Conservation (phyloP, 345 rosid genomes). For the Citrus inodora region DNA sequence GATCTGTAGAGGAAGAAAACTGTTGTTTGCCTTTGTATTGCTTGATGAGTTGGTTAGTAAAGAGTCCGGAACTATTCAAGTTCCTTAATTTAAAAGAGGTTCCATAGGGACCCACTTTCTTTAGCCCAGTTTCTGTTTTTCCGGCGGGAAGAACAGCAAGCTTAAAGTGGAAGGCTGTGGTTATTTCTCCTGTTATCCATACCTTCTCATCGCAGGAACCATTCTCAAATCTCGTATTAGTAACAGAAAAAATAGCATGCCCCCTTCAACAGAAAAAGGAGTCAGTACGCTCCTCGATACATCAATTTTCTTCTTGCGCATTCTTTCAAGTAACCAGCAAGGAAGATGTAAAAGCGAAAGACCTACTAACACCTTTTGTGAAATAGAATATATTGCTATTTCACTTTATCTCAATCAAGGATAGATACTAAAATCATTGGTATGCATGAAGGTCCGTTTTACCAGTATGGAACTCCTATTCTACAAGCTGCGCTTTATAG, state of each 20-base stretch:
- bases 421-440: too few species aligned
- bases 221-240: background rate
- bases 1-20: constrained; percentile 69
- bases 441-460: too few species aligned
- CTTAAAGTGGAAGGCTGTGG: background rate
- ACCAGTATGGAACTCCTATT: too few species aligned
- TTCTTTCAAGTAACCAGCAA: background rate
- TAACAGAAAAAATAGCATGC: background rate
- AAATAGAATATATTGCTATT: too few species aligned
- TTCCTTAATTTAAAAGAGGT: background rate
- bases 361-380: too few species aligned
- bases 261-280: background rate
- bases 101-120: background rate
- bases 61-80: background rate
- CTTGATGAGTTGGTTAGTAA: constrained; percentile 45
- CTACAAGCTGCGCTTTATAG: too few species aligned
- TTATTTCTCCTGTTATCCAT: too few species aligned
- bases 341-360: too few species aligned
- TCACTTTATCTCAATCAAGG: too few species aligned
- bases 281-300: background rate
- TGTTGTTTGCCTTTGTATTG: constrained; percentile 48
- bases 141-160: background rate
- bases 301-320: background rate
- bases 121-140: background rate
- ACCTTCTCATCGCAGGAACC: too few species aligned